These are phyloP conservation scores for Stemphylium vesicarium DNA, from an alignment of 2,329 filamentous ascomycete genomes.

Conservation along the genomic window DNA sequence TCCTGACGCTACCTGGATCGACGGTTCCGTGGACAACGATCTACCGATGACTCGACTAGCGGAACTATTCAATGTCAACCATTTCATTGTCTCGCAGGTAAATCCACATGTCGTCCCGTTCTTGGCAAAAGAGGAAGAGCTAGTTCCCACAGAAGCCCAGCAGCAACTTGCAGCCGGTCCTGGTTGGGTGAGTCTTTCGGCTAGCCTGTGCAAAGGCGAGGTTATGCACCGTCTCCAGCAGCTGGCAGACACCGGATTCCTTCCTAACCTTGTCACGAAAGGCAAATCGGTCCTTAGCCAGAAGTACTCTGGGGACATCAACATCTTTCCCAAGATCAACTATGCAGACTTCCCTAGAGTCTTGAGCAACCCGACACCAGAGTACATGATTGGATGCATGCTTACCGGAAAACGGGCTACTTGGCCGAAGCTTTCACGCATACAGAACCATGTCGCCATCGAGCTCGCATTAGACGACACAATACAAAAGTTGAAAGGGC, in stretches of 20 bases:
- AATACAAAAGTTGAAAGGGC: slow-evolving; percentile 70
- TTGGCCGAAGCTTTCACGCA: slow-evolving; percentile 86
- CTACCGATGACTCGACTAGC: slow-evolving; percentile 87
- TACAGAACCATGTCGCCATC: slow-evolving; percentile 86
- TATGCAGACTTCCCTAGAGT: slow-evolving; percentile 77
- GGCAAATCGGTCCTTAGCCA: slow-evolving; percentile 82
- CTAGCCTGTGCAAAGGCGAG: slow-evolving; percentile 78
- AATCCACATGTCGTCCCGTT: slow-evolving; percentile 95
- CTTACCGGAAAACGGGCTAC: slow-evolving; percentile 83
- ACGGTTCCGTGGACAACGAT: slow-evolving; percentile 94
- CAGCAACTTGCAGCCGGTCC: slow-evolving; percentile 50
- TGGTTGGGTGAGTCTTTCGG: slow-evolving; percentile 70
- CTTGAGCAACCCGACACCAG: slow-evolving; percentile 80
- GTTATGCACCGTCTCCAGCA: slow-evolving; percentile 80
- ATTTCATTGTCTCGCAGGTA: slow-evolving; percentile 96
- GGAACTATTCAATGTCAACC: slow-evolving; percentile 98
- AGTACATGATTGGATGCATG: slow-evolving; percentile 84
- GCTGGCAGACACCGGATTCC: slow-evolving; percentile 78
- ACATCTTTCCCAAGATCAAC: slow-evolving; percentile 81
- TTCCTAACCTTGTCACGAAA: slow-evolving; percentile 80
- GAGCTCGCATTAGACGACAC: slow-evolving; percentile 83
- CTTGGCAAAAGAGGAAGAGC: slow-evolving; percentile 73
- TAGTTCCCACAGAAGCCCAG: slow-evolving; percentile 47
- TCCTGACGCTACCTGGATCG: slow-evolving; percentile 80
- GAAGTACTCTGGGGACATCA: slow-evolving; percentile 93